Conservation (phyloP, 768 basidiomycete genomes). For the Trametes villosa region DNA sequence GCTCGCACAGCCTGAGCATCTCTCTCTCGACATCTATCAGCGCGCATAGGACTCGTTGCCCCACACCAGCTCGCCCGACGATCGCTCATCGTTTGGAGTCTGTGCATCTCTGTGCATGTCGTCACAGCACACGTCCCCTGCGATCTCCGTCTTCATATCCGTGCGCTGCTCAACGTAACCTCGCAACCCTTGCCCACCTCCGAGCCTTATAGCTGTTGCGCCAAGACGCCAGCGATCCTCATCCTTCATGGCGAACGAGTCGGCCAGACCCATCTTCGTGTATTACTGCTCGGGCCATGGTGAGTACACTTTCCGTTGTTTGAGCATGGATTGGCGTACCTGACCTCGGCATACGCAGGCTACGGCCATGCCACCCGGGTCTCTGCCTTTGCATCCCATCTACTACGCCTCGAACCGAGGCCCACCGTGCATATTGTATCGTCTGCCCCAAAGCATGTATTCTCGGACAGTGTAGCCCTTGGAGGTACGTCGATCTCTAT, state of each 20-base stretch:
- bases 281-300: constrained; percentile 83
- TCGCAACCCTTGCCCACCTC: constrained; percentile 9
- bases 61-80: not conserved
- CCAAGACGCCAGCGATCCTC: not conserved
- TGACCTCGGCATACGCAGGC: constrained; percentile 43
- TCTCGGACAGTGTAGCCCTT: constrained; percentile 60
- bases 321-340: too few species aligned
- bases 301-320: constrained; percentile 33
- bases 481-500: constrained; percentile 40
- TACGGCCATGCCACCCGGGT: constrained; percentile 87
- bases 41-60: not conserved
- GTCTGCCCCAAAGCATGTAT: constrained; percentile 74
- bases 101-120: constrained; percentile 1
- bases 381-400: constrained; percentile 67
- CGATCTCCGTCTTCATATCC: not conserved
- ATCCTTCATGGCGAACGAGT: constrained; percentile 4
- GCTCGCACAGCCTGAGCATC: too few species aligned
- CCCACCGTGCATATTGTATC: constrained; percentile 69
- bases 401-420: constrained; percentile 50
- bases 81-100: not conserved
- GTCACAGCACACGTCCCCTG: not conserved
- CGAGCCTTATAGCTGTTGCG: not conserved
- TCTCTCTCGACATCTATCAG: not conserved
- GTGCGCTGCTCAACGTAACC: not conserved
- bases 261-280: constrained; percentile 45